Evolutionary conservation across 208 protist genomes (phyloP), one percentile per base, ranked within the genome.

Genomic region (Leishmania turanica): DNA sequence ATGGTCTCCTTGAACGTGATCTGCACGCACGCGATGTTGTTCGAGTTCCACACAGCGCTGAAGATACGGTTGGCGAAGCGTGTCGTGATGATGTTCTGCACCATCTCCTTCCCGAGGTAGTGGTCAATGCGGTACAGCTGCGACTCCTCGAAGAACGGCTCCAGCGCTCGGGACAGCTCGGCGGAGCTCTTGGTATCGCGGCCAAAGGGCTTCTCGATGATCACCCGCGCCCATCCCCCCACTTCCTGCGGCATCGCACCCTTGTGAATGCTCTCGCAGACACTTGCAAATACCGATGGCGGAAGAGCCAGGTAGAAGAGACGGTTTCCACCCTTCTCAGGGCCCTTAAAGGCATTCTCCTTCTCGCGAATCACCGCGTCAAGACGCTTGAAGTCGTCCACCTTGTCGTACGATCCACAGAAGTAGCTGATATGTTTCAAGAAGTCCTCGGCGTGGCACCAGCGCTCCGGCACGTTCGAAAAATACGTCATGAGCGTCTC

Each of bases 1-100:
- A 99, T 97, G n/a, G 81, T 89, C 89, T 99, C 98, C 88, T 98
- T 97, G 85, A 99, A 98, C 40, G 93, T 96, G 77, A 99, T 98
- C 85, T 97, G 92, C 24, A 99, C 96, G 40, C 82, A 91, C 7
- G 88, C 90, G 69, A 99, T 97, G 80, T 97, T 94, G 73, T 86
- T 88, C 60, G 87, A 87, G 86, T 98, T 98, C 96, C 96, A 99
- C 1, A 98, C 15, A 21, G 95, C 72, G 75, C 92, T 91, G 86
- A 98, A 98, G 45, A 98, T 92, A 49, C 92, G 91, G 81, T 99
- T 99, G 42, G 96, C 95, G 69, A 98, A 99, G 70, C 97, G 90
- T 31, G 97, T 93, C 6, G 93, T 93, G 76, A 98, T 82, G 60
- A 99, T 93, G 84, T 99, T 99, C 82, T 98, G 95, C 31, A 99